Evolutionary conservation across 495 filamentous ascomycete genomes (phyloP), one percentile per base, ranked within the genome.

Genomic region (Usnea hakonensis): DNA sequence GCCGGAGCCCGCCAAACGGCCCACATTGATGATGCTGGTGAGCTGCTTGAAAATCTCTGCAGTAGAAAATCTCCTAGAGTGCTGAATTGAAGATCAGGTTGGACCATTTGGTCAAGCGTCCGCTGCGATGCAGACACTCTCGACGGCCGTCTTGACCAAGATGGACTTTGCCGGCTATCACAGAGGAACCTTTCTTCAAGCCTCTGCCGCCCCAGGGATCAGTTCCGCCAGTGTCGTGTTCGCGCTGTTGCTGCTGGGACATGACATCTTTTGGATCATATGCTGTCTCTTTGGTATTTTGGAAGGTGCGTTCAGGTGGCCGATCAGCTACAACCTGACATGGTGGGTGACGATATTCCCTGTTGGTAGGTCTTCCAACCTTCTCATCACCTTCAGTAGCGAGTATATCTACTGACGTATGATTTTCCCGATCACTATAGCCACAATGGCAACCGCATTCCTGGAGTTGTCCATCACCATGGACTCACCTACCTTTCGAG

Each of bases 151-250:
- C 53, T 13, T 36, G 13, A 55, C 53, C 53, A 55, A 55, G 19
- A 55, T 55, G 53, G 53, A 55, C 53, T 55, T 55, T 55, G 32
- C 53, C 30, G 53, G 33, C 4, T 55, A 55, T 5, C 30, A 55
- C 32, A 37, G n/a, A 37, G 53, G 53, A 5, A 55, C 53, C 14
- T 37, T 37, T 23, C 32, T 55, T 11, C 19, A 33, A 33, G 26
- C 53, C 33, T 21, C 53, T 6, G 53, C 53, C 13, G 53, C 53
- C n/a, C 28, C 53, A 9, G 23, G 53, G 10, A 33, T 36, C 13
- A 36, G 36, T 17, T 35, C 36, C 13, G 53, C 53, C 23, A 23
- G 53, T 23, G 21, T 55, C 32, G 0, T 55, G 2, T 37, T 55
- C 33, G 53, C 33, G 11, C 32, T 55, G 16, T 36, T 55, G 17